Evolutionary conservation across 108 stramenopile genomes (phyloP).

Genomic region (Cyclotella choctawhatcheeana): DNA sequence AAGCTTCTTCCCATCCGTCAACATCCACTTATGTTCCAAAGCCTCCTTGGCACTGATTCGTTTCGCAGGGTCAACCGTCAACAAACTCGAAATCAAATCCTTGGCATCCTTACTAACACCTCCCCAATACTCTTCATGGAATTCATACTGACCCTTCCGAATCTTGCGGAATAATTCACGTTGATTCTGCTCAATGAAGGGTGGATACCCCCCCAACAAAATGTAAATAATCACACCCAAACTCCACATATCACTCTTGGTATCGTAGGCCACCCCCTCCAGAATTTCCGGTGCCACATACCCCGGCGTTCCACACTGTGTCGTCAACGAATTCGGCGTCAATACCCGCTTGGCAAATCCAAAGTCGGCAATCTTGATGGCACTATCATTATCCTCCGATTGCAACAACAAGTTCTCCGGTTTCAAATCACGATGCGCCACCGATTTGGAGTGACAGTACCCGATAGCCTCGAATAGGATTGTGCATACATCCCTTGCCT

Average conservation of each 20-base stretch:
- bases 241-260: constrained; percentile 96
- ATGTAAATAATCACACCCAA: constrained; percentile 94
- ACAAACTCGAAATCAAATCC: constrained; percentile 74
- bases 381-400: constrained; percentile 74
- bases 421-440: constrained; percentile 91
- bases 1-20: constrained; percentile 58
- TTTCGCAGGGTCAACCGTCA: constrained; percentile 76
- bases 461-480: constrained; percentile 64
- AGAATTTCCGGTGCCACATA: constrained; percentile 97
- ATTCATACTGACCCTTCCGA: constrained; percentile 65
- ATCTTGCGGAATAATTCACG: constrained; percentile 79
- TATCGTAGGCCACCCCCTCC: constrained; percentile 73
- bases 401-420: constrained; percentile 89
- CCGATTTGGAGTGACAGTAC: constrained; percentile 67
- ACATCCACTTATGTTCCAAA: constrained; percentile 82
- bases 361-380: constrained; percentile 91
- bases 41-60: constrained; percentile 80
- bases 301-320: constrained; percentile 93
- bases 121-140: constrained; percentile 68
- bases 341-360: constrained; percentile 89
- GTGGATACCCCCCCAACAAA: constrained; percentile 89
- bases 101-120: constrained; percentile 85
- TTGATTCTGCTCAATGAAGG: constrained; percentile 81
- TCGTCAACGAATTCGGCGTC: constrained; percentile 69
- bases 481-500: constrained; percentile 54